A percentile compares a stretch with the other conserved stretches of the same genome.
Evolutionary conservation across 1,139 yeast genomes (phyloP).

Genomic region (Magnusiomyces magnusii): DNA sequence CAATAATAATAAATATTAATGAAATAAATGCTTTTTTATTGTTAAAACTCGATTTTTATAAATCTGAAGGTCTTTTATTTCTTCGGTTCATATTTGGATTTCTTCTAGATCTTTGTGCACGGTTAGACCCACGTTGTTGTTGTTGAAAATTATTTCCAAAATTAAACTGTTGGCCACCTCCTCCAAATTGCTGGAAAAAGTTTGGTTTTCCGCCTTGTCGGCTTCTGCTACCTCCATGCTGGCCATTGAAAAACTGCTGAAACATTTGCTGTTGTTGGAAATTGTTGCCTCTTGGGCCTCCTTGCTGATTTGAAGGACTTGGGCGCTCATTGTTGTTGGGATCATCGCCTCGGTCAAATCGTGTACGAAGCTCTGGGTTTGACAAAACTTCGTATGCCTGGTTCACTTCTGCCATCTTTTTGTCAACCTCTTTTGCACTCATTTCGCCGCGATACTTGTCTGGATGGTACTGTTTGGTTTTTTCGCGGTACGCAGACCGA

Average conservation of each 20-base stretch:
- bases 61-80: background rate
- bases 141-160: background rate
- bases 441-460: constrained; percentile 74
- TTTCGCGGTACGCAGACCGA: constrained; percentile 70
- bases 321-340: constrained; percentile 39
- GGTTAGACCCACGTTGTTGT: background rate
- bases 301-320: background rate
- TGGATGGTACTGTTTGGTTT: constrained; percentile 81
- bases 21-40: too few species aligned
- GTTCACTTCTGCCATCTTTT: constrained; percentile 85
- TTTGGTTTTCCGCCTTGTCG: background rate
- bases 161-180: too few species aligned
- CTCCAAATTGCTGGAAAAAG: background rate
- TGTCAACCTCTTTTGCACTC: constrained; percentile 63
- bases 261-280: constrained; percentile 3
- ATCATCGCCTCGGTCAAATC: constrained; percentile 60
- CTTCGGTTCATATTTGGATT: background rate
- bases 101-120: background rate
- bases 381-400: constrained; percentile 86
- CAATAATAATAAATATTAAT: too few species aligned
- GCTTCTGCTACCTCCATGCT: background rate
- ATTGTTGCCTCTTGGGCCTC: background rate
- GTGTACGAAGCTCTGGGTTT: constrained; percentile 52
- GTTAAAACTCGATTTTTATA: too few species aligned
- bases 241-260: background rate